Evolutionary conservation across 2,329 filamentous ascomycete species (phyloP), one percentile per base, ranked within the genome.

Genomic region (Epicoccum nigrum): DNA sequence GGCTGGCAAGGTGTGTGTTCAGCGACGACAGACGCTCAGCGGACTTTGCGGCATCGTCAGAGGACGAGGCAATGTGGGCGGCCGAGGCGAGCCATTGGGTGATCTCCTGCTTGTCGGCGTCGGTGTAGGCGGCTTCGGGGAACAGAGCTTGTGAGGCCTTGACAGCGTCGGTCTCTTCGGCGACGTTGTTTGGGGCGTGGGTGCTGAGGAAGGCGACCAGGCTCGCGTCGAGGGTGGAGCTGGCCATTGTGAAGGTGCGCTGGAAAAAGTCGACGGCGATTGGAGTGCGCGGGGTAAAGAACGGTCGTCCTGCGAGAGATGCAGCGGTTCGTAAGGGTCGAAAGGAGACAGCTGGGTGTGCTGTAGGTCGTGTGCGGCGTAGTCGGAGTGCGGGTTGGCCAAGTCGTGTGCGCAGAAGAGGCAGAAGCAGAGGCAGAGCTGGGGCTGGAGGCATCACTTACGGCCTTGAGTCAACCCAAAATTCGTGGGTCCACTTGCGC

Each of bases 11-110:
- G 77, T 96, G 91, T 51, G 84, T 82, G 81, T 97, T 96, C 65
- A 97, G 84, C 47, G 86, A 84, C 51, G 87, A 84, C 58, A 97
- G 83, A 55, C 92, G 87, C 58, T 85, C 81, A 23, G 83, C 75
- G 9, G 79, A 74, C 56, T 83, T 82, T 12, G 77, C 72, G 42
- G 80, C 76, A 56, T 88, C 83, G 65, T 86, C 81, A 52, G 83
- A 51, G 25, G 81, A 71, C 27, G 79, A 75, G 68, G 84, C 83
- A 69, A 95, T 83, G 60, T 88, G 86, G 55, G 86, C 83, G 33
- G 90, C 85, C 37, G 89, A 89, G 68, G 85, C 86, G 69, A 93
- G 82, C 92, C 92, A 97, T 80, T 94, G 88, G 76, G 88, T 86
- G 73, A 96, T 88, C 77, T 96, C 91, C 15, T 88, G 84, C 77